Conservation (phyloP, 129 eudicot species). For the Centaurea solstitialis region DNA sequence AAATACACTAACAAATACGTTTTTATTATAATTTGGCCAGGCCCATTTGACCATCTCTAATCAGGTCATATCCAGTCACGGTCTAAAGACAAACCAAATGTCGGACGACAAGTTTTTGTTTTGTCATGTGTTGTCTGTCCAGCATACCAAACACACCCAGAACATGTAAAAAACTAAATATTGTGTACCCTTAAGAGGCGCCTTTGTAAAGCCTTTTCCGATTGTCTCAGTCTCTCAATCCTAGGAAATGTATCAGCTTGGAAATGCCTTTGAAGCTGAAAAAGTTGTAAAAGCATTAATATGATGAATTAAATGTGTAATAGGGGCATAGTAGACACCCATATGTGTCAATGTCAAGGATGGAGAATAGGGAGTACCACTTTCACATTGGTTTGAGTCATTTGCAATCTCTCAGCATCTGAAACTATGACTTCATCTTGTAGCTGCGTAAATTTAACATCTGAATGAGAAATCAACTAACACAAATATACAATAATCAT, state of each 20-base stretch:
- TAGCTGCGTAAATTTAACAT: slow-evolving; percentile 50
- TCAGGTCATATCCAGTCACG: too few species aligned
- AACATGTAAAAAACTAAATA: background rate
- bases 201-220: slow-evolving; percentile 86
- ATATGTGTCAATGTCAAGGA: background rate
- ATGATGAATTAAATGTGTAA: slow-evolving; percentile 1
- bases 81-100: too few species aligned
- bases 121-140: background rate
- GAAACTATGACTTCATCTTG: slow-evolving; percentile 93
- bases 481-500: background rate
- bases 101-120: background rate
- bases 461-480: slow-evolving; percentile 11
- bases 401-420: slow-evolving; percentile 85
- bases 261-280: slow-evolving; percentile 96
- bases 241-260: slow-evolving; percentile 96
- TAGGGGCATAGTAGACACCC: background rate
- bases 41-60: too few species aligned
- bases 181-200: slow-evolving; percentile 81
- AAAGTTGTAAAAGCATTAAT: slow-evolving; percentile 1
- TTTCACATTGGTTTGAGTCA: slow-evolving; percentile 93
- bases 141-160: background rate
- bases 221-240: slow-evolving; percentile 89
- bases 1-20: too few species aligned
- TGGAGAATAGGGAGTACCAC: slow-evolving; percentile 48
- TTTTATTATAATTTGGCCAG: too few species aligned